These are phyloP conservation scores for Bruguiera sexangula DNA, from an alignment of 345 rosid species.

Conservation along the genomic window DNA sequence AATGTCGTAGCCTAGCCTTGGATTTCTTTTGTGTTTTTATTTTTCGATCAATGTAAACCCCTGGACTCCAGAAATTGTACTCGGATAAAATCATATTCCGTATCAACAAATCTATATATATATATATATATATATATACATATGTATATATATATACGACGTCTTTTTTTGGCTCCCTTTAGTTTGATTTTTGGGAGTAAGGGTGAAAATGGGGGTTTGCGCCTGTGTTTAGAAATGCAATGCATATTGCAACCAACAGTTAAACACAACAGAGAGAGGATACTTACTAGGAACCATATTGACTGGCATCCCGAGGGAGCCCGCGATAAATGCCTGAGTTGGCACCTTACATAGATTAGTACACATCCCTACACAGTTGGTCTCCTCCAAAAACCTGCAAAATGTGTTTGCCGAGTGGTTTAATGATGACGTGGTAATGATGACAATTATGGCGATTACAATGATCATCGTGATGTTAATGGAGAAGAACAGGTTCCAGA, in stretches of 20 bases:
- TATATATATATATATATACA: too few relatives aligned
- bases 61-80: too few relatives aligned
- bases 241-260: background rate
- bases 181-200: too few relatives aligned
- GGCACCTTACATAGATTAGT: constrained; percentile 84
- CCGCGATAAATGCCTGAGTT: constrained; percentile 69
- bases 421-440: constrained; percentile 24
- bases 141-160: too few relatives aligned
- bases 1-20: too few relatives aligned
- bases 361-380: constrained; percentile 88
- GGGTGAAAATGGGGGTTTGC: too few relatives aligned
- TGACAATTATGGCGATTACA: constrained; percentile 16
- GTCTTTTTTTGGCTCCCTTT: too few relatives aligned
- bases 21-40: too few relatives aligned
- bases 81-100: too few relatives aligned
- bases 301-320: constrained; percentile 78
- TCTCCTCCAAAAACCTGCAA: constrained; percentile 79
- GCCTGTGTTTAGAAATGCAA: background rate
- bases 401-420: background rate
- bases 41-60: too few relatives aligned
- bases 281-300: constrained; percentile 87
- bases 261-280: background rate
- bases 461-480: constrained; percentile 24
- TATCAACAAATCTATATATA: too few relatives aligned
- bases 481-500: constrained; percentile 19